phyloP scores from a whole-genome alignment of 2,329 filamentous ascomycete species.

The Xylariales sp. region DNA sequence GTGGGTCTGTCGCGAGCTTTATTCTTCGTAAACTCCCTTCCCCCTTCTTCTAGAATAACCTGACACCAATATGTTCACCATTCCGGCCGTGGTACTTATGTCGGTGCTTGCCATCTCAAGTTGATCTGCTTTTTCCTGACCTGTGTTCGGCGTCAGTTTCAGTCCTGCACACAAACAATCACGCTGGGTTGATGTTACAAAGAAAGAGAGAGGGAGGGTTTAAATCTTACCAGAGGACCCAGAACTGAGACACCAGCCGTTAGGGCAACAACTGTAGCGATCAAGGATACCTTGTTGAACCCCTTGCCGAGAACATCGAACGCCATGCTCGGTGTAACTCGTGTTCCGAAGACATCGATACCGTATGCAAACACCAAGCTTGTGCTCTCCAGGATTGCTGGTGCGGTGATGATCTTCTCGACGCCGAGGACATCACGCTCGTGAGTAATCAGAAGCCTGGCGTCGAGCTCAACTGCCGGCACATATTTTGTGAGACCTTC shows the following conservation, averaged over 20 bases:
- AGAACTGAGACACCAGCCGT: slow-evolving; percentile 71
- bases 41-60: too few species aligned
- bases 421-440: slow-evolving; percentile 77
- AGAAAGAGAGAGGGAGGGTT: neutral
- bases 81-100: too few species aligned
- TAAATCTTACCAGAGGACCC: slow-evolving; percentile 73
- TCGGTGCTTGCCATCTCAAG: slow-evolving; percentile 22
- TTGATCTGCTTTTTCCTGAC: slow-evolving; percentile 47
- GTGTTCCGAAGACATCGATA: slow-evolving; percentile 80
- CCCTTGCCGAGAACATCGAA: slow-evolving; percentile 93
- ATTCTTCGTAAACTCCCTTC: too few species aligned
- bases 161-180: too few species aligned
- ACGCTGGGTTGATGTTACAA: slow-evolving; percentile 2
- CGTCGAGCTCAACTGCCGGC: slow-evolving; percentile 78
- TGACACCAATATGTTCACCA: too few species aligned
- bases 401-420: slow-evolving; percentile 65
- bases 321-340: slow-evolving; percentile 78
- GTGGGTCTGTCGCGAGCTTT: too few species aligned
- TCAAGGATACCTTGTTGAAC: slow-evolving; percentile 84
- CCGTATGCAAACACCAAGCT: slow-evolving; percentile 86
- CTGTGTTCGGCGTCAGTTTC: slow-evolving; percentile 22
- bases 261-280: slow-evolving; percentile 79
- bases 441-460: slow-evolving; percentile 76
- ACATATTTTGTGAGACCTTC: slow-evolving; percentile 78
- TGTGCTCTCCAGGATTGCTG: slow-evolving; percentile 85